Conservation (phyloP, 371 early-diverging fungal genomes). For the Blakeslea trispora region DNA sequence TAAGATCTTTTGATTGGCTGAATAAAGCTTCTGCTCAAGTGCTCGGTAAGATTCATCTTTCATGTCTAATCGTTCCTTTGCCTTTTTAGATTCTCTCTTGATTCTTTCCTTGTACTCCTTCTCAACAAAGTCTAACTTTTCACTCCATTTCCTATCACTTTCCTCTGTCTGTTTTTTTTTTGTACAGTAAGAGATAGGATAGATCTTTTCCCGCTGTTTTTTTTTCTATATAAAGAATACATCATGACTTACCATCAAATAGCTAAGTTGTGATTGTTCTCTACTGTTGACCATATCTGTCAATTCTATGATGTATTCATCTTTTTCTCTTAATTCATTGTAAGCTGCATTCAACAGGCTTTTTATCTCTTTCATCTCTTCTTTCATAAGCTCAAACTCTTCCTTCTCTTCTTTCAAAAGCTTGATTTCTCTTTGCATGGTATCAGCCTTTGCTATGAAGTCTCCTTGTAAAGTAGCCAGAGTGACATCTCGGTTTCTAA, state of each 20-base stretch:
- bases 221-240: not conserved
- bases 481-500: slow-evolving; percentile 42
- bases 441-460: slow-evolving; percentile 35
- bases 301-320: slow-evolving; percentile 17
- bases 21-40: slow-evolving; percentile 28
- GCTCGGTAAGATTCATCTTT: slow-evolving; percentile 18
- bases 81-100: slow-evolving; percentile 24
- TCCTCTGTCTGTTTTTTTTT: slow-evolving; percentile 17
- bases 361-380: slow-evolving; percentile 40
- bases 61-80: slow-evolving; percentile 27
- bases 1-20: slow-evolving; percentile 20
- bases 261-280: not conserved
- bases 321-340: slow-evolving; percentile 27
- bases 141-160: slow-evolving; percentile 24
- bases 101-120: slow-evolving; percentile 17
- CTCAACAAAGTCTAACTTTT: slow-evolving; percentile 17
- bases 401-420: slow-evolving; percentile 29
- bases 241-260: not conserved
- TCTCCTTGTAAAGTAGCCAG: slow-evolving; percentile 43
- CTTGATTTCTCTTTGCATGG: slow-evolving; percentile 35
- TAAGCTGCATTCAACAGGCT: slow-evolving; percentile 11
- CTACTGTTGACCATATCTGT: slow-evolving; percentile 1
- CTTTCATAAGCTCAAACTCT: slow-evolving; percentile 31
- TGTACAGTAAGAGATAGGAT: not conserved
- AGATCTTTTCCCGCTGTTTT: not conserved